Evolutionary conservation across 331 rosid genomes (phyloP).

Genomic region (Spiraea crenata): DNA sequence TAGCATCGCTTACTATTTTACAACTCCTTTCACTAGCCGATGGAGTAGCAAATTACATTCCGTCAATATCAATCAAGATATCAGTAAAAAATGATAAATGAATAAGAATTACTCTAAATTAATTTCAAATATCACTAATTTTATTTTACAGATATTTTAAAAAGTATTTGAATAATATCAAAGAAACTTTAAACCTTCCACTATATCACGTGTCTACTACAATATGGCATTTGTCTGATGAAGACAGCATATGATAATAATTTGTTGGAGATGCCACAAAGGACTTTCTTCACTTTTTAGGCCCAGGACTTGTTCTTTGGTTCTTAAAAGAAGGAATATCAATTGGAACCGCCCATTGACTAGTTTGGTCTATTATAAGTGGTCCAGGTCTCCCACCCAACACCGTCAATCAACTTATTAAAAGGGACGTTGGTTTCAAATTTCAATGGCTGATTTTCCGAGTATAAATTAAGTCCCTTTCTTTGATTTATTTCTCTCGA

Average conservation of each 20-base stretch:
- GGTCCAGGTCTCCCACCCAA: not conserved
- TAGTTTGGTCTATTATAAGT: not conserved
- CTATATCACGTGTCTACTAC: no score
- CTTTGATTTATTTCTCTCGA: not conserved
- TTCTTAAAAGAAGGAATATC: not conserved
- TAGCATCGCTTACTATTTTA: no score
- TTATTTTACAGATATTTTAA: no score
- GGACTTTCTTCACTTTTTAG: not conserved
- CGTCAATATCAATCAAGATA: no score
- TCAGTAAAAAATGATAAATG: no score
- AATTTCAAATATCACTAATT: no score
- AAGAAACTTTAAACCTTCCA: no score
- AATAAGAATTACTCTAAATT: no score
- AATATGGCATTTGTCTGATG: not conserved
- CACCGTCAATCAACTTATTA: not conserved
- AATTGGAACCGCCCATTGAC: conserved; percentile 3
- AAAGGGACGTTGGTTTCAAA: not conserved
- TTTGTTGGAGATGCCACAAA: not conserved
- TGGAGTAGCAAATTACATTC: no score
- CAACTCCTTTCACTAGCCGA: no score
- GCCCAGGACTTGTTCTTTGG: not conserved
- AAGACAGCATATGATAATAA: not conserved
- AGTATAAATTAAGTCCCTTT: not conserved
- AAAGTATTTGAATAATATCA: no score
- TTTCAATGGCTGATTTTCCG: not conserved